Percentiles rank a stretch among this genome's conserved stretches.
These are phyloP conservation scores for Xylaria nigripes DNA, from an alignment of 495 filamentous ascomycete genomes.

Conservation along the genomic window DNA sequence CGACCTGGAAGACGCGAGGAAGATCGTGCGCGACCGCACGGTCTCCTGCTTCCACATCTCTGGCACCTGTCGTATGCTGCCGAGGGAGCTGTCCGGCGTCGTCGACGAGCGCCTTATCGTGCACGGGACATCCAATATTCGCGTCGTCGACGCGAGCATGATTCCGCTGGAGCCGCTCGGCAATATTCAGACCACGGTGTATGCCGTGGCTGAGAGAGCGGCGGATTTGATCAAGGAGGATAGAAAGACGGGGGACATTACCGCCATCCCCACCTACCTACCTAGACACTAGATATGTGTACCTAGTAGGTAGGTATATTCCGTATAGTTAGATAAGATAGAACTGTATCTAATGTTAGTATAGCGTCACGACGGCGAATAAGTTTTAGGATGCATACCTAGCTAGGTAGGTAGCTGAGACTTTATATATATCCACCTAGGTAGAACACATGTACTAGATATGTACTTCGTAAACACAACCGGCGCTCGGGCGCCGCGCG, in stretches of 20 bases:
- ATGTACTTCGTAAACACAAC: no score
- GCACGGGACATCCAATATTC: constrained; percentile 38
- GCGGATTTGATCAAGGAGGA: constrained; percentile 46
- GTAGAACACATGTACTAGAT: no score
- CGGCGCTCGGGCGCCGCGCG: no score
- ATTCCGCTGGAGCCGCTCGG: constrained; percentile 41
- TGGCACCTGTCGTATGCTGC: constrained; percentile 33
- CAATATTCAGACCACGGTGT: constrained; percentile 45
- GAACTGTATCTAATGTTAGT: no score
- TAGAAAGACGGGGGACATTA: neutral
- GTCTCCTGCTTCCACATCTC: constrained; percentile 33
- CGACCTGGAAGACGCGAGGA: constrained; percentile 28
- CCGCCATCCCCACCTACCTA: no score
- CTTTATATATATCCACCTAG: no score
- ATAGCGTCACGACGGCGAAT: no score
- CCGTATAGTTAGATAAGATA: no score
- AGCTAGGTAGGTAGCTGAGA: no score
- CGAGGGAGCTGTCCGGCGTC: constrained; percentile 32
- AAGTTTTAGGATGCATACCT: no score
- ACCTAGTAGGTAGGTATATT: no score
- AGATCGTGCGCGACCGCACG: constrained; percentile 29
- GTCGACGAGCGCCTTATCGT: constrained; percentile 38
- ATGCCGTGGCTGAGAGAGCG: constrained; percentile 48
- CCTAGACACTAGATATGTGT: no score
- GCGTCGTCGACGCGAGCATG: constrained; percentile 49